Percentiles rank a stretch among this genome's conserved stretches.
phyloP scores from a whole-genome alignment of 2,329 filamentous ascomycete genomes.

The Pleomassaria siparia region DNA sequence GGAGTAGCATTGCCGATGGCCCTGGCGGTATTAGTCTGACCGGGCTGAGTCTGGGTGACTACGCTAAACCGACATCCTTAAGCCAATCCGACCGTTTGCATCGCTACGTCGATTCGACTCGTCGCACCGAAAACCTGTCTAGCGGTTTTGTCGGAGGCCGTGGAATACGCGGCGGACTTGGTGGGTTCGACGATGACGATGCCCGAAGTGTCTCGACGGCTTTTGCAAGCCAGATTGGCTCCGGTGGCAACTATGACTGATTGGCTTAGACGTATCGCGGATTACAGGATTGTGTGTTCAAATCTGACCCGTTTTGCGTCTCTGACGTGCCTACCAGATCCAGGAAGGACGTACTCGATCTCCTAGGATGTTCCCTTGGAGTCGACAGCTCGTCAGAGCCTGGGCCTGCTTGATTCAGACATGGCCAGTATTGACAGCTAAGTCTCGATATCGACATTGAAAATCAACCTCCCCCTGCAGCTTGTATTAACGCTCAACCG shows the following conservation, averaged over 20 bases:
- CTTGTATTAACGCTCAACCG: slow-evolving; percentile 2
- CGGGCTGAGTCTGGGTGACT: slow-evolving; percentile 73
- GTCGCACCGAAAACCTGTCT: slow-evolving; percentile 56
- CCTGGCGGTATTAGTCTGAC: slow-evolving; percentile 87
- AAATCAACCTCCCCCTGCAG: neutral
- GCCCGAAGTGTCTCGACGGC: slow-evolving; percentile 95
- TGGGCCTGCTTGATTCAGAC: neutral
- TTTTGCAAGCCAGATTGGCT: slow-evolving; percentile 93
- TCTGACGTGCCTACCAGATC: slow-evolving; percentile 4
- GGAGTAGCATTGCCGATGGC: slow-evolving; percentile 72
- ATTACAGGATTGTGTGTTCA: slow-evolving; percentile 11
- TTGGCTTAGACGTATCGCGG: slow-evolving; percentile 11
- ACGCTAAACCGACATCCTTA: slow-evolving; percentile 70
- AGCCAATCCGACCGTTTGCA: slow-evolving; percentile 90
- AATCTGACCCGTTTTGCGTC: slow-evolving; percentile 7
- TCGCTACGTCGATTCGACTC: slow-evolving; percentile 87
- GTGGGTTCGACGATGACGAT: slow-evolving; percentile 75
- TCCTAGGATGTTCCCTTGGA: neutral
- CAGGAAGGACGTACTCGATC: neutral
- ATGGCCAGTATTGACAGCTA: slow-evolving; percentile 4
- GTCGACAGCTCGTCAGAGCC: neutral
- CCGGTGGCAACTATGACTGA: slow-evolving; percentile 63
- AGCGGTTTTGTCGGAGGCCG: slow-evolving; percentile 46
- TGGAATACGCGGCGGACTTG: slow-evolving; percentile 43
- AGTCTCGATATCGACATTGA: slow-evolving; percentile 6